Percentiles rank a stretch among this genome's conserved stretches.
Conservation (phyloP, 2,329 filamentous ascomycete species). For the Lasiodiplodia sp. region DNA sequence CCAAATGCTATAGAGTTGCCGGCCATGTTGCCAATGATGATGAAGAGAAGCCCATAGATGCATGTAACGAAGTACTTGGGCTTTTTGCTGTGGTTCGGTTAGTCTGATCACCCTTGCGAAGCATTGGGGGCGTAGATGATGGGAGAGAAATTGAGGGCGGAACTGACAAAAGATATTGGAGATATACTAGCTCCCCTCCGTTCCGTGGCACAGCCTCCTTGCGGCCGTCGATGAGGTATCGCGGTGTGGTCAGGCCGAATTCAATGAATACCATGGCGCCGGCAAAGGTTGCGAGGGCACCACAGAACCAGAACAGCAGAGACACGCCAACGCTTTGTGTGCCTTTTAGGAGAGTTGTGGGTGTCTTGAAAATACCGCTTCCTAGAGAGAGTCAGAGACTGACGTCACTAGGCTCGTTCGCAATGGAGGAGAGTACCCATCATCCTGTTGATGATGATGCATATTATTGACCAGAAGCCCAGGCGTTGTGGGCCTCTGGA, state of each 20-base stretch:
- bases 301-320: conserved; percentile 34
- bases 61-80: conserved; percentile 48
- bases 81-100: conserved; percentile 36
- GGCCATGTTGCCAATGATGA: conserved; percentile 58
- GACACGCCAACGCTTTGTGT: conserved; percentile 35
- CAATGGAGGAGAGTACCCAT: conserved; percentile 30
- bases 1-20: conserved; percentile 60
- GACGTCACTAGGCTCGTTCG: neutral
- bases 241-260: conserved; percentile 35
- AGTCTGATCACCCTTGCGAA: neutral
- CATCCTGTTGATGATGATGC: conserved; percentile 34
- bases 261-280: conserved; percentile 35
- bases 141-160: neutral
- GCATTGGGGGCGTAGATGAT: neutral
- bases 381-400: neutral
- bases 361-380: conserved; percentile 35
- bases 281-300: conserved; percentile 33
- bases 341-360: conserved; percentile 34
- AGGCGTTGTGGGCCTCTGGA: conserved; percentile 32
- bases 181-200: conserved; percentile 39
- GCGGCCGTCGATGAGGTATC: conserved; percentile 34
- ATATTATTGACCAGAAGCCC: conserved; percentile 32
- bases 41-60: conserved; percentile 56
- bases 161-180: conserved; percentile 54
- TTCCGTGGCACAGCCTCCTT: conserved; percentile 35